Conservation (phyloP, 257 asterid genomes). For the Solanum sejunctum region DNA sequence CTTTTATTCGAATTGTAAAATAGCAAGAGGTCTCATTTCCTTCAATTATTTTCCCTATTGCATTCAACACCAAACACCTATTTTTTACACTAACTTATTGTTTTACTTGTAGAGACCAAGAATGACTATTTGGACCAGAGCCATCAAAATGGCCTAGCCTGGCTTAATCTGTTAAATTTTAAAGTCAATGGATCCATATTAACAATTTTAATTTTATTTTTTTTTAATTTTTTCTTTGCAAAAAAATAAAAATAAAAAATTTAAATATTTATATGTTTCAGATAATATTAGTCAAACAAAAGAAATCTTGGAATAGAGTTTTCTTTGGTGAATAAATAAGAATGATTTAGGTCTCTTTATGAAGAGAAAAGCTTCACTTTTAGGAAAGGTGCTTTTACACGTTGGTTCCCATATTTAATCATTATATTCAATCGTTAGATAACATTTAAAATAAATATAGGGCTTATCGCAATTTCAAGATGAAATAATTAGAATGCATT, state of each 20-base stretch:
- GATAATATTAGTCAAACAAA: background rate
- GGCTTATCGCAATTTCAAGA: background rate
- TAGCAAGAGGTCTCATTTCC: background rate
- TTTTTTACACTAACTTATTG: background rate
- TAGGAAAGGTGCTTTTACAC: background rate
- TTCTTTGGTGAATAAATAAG: background rate
- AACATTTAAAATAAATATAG: background rate
- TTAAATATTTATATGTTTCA: background rate
- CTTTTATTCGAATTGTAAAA: background rate
- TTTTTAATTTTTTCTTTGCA: background rate
- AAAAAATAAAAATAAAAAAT: too few species aligned
- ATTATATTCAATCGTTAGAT: background rate
- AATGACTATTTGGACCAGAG: background rate
- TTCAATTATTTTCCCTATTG: background rate
- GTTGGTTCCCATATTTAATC: background rate
- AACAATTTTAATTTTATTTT: background rate
- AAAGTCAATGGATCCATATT: too few species aligned
- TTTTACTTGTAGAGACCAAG: background rate
- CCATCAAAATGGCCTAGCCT: too few species aligned
- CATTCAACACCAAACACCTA: background rate
- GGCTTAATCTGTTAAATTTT: too few species aligned
- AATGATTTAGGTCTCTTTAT: background rate
- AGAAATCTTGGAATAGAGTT: background rate
- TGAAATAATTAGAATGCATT: background rate
- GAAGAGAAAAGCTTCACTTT: background rate